Evolutionary conservation across 192 early-diverging fungal genomes (phyloP).

Genomic region (Chytriomyces sp.): DNA sequence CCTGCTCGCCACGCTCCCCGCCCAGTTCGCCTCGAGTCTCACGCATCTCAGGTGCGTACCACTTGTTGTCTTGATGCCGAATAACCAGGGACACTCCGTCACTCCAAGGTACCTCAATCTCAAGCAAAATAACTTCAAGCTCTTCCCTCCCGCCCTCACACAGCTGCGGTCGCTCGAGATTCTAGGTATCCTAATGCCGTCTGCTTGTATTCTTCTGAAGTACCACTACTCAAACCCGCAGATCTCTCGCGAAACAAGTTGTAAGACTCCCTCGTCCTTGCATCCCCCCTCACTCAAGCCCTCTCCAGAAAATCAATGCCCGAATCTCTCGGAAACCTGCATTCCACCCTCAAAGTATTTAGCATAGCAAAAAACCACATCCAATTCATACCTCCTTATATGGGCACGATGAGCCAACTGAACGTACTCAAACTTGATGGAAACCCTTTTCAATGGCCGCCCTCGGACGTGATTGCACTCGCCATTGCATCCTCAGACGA

Average conservation of each 20-base stretch:
- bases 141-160: neutral
- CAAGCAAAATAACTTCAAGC: neutral
- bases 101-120: slow-evolving; percentile 2
- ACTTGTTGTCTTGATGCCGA: neutral
- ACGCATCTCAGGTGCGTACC: slow-evolving; percentile 2
- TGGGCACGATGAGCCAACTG: neutral
- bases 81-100: neutral
- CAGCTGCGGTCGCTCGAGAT: neutral
- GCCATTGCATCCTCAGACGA: too few relatives aligned
- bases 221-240: neutral
- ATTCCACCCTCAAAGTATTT: slow-evolving; percentile 12
- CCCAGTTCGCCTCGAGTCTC: neutral
- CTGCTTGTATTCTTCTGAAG: neutral
- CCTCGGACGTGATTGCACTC: neutral
- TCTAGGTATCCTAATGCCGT: slow-evolving; percentile 1
- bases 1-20: neutral
- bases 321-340: slow-evolving; percentile 1
- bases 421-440: slow-evolving; percentile 14
- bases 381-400: neutral
- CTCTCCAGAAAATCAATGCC: neutral
- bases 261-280: neutral
- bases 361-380: slow-evolving; percentile 12
- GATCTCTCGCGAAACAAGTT: slow-evolving; percentile 10
- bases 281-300: neutral
- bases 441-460: slow-evolving; percentile 19